Conservation (phyloP, 257 asterid species). For the Solanum gracilifrons region DNA sequence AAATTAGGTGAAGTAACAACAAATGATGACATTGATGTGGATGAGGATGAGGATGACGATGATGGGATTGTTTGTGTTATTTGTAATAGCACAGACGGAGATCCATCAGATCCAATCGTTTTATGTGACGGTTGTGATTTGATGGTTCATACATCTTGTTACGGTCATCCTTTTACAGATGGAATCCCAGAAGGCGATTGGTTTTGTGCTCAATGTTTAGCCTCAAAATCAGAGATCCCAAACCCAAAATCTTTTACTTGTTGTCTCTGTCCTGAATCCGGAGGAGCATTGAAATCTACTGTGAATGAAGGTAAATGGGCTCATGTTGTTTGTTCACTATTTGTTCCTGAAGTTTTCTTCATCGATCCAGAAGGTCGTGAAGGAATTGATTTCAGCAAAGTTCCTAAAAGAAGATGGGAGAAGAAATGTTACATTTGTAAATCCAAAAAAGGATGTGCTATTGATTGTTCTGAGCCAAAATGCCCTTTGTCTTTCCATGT, state of each 20-base stretch:
- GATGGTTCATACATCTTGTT: conserved; percentile 79
- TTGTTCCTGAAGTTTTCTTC: conserved; percentile 84
- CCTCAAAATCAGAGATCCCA: conserved; percentile 1
- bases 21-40: neutral
- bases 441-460: conserved; percentile 43
- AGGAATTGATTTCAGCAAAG: conserved; percentile 51
- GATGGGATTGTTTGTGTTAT: conserved; percentile 72
- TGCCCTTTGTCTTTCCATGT: conserved; percentile 65
- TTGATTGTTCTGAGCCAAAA: conserved; percentile 77
- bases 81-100: conserved; percentile 79
- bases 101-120: conserved; percentile 74
- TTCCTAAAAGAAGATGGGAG: conserved; percentile 55
- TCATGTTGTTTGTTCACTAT: conserved; percentile 61
- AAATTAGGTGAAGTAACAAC: neutral
- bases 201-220: conserved; percentile 63
- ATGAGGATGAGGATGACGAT: conserved; percentile 2
- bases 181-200: conserved; percentile 84
- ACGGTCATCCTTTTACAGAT: conserved; percentile 52
- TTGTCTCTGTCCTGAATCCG: conserved; percentile 53
- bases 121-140: conserved; percentile 87
- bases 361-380: conserved; percentile 43
- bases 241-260: conserved; percentile 17
- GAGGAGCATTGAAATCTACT: conserved; percentile 77
- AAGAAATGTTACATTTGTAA: conserved; percentile 45
- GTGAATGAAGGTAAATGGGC: conserved; percentile 62